These are phyloP conservation scores for Xerophyta viscosa DNA, from an alignment of 106 monocot species.

Conservation along the genomic window DNA sequence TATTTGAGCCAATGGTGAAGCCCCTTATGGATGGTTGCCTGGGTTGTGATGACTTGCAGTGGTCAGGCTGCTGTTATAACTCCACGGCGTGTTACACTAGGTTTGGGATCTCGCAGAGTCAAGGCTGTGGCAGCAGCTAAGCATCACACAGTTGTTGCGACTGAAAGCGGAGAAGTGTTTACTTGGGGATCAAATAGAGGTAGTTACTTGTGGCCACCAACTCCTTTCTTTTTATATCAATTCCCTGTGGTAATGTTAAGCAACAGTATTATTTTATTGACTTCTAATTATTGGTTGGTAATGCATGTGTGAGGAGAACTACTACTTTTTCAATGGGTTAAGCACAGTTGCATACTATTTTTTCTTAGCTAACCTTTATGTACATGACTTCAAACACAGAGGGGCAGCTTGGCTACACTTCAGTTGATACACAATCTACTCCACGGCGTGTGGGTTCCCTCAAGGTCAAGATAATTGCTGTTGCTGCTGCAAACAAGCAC, in stretches of 20 bases:
- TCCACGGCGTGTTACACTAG: constrained; percentile 67
- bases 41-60: constrained; percentile 34
- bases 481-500: constrained; percentile 97
- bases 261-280: neutral
- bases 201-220: constrained; percentile 5
- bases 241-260: neutral
- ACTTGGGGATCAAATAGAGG: constrained; percentile 99
- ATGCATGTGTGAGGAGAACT: too few relatives aligned
- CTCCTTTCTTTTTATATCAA: neutral
- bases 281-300: too few relatives aligned
- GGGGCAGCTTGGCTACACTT: constrained; percentile 97
- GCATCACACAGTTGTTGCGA: constrained; percentile 95
- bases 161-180: constrained; percentile 85
- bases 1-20: neutral
- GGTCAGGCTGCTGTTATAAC: constrained; percentile 97
- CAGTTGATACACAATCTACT: constrained; percentile 88
- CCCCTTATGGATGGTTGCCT: neutral
- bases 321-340: too few relatives aligned
- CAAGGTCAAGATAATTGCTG: constrained; percentile 54
- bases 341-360: too few relatives aligned
- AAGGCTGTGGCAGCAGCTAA: constrained; percentile 83
- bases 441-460: constrained; percentile 85
- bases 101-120: constrained; percentile 66
- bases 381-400: constrained; percentile 34
- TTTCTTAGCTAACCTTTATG: neutral